These are phyloP conservation scores for Penicillium manginii DNA, from an alignment of 495 filamentous ascomycete species.

Conservation along the genomic window DNA sequence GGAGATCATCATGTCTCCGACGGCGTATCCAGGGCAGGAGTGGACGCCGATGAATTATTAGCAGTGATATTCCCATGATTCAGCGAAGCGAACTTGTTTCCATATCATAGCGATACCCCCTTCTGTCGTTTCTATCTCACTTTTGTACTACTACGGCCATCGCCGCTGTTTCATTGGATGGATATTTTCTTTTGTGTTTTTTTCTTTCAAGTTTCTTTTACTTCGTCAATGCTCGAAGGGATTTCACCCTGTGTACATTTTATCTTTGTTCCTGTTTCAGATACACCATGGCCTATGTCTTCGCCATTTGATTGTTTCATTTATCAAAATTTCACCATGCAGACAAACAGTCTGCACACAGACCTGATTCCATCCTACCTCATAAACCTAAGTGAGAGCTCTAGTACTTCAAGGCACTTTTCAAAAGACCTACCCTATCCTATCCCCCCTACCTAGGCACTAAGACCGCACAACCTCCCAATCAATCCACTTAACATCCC, in stretches of 20 bases:
- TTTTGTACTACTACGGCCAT: neutral
- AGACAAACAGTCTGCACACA: neutral
- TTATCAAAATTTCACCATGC: no score
- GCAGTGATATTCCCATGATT: constrained; percentile 1
- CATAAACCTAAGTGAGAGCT: no score
- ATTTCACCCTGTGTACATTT: neutral
- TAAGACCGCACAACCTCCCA: constrained; percentile 26
- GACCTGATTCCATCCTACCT: neutral
- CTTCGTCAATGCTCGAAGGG: neutral
- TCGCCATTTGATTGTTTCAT: no score
- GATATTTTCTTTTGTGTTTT: no score
- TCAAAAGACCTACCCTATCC: neutral
- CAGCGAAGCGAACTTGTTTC: neutral
- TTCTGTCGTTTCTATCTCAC: neutral
- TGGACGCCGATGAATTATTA: constrained; percentile 63
- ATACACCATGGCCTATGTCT: neutral
- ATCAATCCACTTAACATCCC: constrained; percentile 60
- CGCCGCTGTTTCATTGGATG: no score
- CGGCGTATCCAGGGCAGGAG: constrained; percentile 81
- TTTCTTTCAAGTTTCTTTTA: neutral
- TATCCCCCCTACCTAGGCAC: no score
- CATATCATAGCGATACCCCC: neutral
- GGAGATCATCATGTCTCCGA: constrained; percentile 70
- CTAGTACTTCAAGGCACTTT: no score
- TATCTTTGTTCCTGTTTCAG: neutral